Percentiles rank a stretch among this genome's conserved stretches.
Conservation (phyloP, 106 monocot species). For the Dioscorea dumetorum region DNA sequence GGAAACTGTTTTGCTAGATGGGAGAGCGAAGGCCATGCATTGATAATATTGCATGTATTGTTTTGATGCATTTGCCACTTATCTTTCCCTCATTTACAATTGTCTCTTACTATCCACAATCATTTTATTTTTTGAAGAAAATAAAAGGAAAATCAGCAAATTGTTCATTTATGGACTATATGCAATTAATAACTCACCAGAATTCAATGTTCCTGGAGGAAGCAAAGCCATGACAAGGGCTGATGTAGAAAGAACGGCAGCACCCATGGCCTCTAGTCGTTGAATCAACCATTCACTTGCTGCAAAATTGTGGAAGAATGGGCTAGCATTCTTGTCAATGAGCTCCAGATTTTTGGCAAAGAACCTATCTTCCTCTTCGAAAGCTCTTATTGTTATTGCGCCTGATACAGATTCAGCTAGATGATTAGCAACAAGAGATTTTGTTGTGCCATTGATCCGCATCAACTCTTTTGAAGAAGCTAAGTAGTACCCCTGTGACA, state of each 20-base stretch:
- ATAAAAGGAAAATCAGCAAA: not conserved
- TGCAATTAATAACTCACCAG: conserved; percentile 36
- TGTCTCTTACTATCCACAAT: too few species aligned
- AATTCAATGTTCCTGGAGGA: conserved; percentile 75
- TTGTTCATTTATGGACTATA: not conserved
- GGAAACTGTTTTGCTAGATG: too few species aligned
- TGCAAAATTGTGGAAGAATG: conserved; percentile 70
- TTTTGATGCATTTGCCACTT: too few species aligned
- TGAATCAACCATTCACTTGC: conserved; percentile 87
- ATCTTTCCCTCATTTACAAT: too few species aligned
- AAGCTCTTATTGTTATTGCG: conserved; percentile 77
- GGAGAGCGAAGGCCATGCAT: too few species aligned
- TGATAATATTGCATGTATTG: too few species aligned
- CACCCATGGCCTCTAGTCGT: conserved; percentile 82
- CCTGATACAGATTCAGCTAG: conserved; percentile 84
- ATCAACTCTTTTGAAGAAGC: conserved; percentile 91
- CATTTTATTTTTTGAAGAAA: not conserved
- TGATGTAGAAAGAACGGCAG: conserved; percentile 69
- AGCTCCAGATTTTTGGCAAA: conserved; percentile 46
- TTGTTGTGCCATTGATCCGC: conserved; percentile 95
- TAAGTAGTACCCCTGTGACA: conserved; percentile 65
- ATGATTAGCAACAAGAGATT: conserved; percentile 84
- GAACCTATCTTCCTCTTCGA: conserved; percentile 64
- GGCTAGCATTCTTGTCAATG: conserved; percentile 71
- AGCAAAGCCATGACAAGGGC: conserved; percentile 87